phyloP scores from a whole-genome alignment of 2,329 filamentous ascomycete genomes.

The Penicillium concentricum region DNA sequence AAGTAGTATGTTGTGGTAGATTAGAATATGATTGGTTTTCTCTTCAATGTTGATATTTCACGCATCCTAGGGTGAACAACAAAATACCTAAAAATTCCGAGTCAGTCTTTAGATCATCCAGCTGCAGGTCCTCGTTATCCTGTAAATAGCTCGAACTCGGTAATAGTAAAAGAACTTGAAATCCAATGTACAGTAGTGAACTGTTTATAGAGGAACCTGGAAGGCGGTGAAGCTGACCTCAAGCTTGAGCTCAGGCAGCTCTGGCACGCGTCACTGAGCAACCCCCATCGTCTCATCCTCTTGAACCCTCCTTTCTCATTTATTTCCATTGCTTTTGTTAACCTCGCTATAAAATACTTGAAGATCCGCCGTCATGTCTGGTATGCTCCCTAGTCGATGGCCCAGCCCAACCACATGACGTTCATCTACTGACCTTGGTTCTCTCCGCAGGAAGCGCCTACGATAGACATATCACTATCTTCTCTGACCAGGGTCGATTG shows the following conservation, averaged over 20 bases:
- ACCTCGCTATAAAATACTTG: constrained; percentile 11
- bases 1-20: neutral
- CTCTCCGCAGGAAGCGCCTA: constrained; percentile 70
- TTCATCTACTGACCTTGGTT: constrained; percentile 31
- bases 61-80: neutral
- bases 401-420: constrained; percentile 24
- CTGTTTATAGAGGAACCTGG: neutral
- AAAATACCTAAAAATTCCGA: neutral
- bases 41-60: neutral
- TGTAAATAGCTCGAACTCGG: neutral
- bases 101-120: too few relatives aligned
- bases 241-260: constrained; percentile 41
- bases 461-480: constrained; percentile 99
- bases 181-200: neutral
- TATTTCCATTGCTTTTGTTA: constrained; percentile 6
- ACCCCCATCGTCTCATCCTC: constrained; percentile 21
- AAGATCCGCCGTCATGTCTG: constrained; percentile 42
- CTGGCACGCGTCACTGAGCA: constrained; percentile 34
- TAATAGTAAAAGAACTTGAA: neutral
- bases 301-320: constrained; percentile 6
- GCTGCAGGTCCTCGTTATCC: too few relatives aligned
- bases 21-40: neutral
- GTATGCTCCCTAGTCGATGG: constrained; percentile 29
- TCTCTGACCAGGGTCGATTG: constrained; percentile 95
- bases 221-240: constrained; percentile 40